Evolutionary conservation across 225 moss, liverwort and hornwort species (phyloP), one percentile per base, ranked within the genome.

Genomic region (Ulota crispa): DNA sequence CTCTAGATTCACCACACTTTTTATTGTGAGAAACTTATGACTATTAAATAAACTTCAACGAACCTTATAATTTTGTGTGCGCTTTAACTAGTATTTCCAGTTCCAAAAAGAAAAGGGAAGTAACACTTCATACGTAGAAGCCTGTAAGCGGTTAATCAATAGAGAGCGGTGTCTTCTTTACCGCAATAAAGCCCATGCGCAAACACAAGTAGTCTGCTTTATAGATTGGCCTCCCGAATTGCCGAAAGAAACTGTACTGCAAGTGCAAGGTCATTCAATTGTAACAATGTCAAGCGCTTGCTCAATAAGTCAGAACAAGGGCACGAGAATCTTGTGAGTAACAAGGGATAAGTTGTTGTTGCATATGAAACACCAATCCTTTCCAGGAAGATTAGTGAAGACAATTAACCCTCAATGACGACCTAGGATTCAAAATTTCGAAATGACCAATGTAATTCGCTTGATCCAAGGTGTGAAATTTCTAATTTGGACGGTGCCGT

Each of bases 191-290:
- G 69, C 91, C 91, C 64, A 95, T 79, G 4, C 93, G 93, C 8
- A 95, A 85, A 31, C 88, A 87, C 64, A 93, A 78, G 83, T 95
- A 95, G 75, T 95, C 92, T 57, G 86, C 87, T 82, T 87, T 89
- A 66, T 85, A 84, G 26, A 95, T 92, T 16, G 90, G 89, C 75
- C 42, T 82, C 31, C 85, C 80, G 80, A 95, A 95, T 72, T 95
- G 95, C 74, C 90, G 86, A 62, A 91, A 92, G 89, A 93, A 95
- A 79, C 93, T 91, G 71, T 92, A 89, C 93, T 95, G 93, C 89
- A 85, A 28, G 68, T 6, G 34, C 54, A 73, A 65, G 45, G 19
- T 8, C 37, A 55, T 54, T 5, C 37, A 55, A 8, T 54, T 54
- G 36, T 70, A 28, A 45, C 43, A 70, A 28, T 67, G 32, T 83